Conservation (phyloP, 73 alveolate genomes). For the Paramecium caudatum region DNA sequence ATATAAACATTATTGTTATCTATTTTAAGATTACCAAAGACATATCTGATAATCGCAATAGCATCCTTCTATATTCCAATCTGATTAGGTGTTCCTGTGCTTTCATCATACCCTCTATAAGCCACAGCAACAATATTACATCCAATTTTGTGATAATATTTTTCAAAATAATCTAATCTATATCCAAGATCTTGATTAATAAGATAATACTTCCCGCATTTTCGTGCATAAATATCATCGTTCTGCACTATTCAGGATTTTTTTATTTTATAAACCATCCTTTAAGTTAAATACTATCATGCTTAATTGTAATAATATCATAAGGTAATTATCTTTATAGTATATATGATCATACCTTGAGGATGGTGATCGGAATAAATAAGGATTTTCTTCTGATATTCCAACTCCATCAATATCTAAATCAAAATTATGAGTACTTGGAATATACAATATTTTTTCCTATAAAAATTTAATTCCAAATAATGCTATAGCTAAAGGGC, state of each 20-base stretch:
- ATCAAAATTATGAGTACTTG: no score
- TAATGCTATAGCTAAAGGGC: background rate
- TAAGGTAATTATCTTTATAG: no score
- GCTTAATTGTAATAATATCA: no score
- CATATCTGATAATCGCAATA: slow-evolving; percentile 40
- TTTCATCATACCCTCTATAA: slow-evolving; percentile 70
- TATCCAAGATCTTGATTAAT: slow-evolving; percentile 50
- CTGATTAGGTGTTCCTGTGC: slow-evolving; percentile 26
- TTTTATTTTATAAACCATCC: slow-evolving; percentile 71
- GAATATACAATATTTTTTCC: background rate
- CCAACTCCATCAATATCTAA: no score
- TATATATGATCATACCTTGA: no score
- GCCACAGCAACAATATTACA: slow-evolving; percentile 64
- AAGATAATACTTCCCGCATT: slow-evolving; percentile 72
- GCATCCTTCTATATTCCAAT: slow-evolving; percentile 60
- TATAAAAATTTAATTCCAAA: background rate
- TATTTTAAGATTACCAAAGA: slow-evolving; percentile 22
- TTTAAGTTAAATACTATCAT: slow-evolving; percentile 23
- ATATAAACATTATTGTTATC: slow-evolving; percentile 28
- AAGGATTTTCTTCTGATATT: no score
- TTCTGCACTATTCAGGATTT: background rate
- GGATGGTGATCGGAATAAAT: no score
- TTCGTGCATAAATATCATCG: slow-evolving; percentile 70
- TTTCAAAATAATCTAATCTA: slow-evolving; percentile 63
- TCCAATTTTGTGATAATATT: slow-evolving; percentile 40